A percentile compares a stretch with the other conserved stretches of the same genome.
phyloP scores from a whole-genome alignment of 2,329 filamentous ascomycete genomes.

The Fusarium sp. region DNA sequence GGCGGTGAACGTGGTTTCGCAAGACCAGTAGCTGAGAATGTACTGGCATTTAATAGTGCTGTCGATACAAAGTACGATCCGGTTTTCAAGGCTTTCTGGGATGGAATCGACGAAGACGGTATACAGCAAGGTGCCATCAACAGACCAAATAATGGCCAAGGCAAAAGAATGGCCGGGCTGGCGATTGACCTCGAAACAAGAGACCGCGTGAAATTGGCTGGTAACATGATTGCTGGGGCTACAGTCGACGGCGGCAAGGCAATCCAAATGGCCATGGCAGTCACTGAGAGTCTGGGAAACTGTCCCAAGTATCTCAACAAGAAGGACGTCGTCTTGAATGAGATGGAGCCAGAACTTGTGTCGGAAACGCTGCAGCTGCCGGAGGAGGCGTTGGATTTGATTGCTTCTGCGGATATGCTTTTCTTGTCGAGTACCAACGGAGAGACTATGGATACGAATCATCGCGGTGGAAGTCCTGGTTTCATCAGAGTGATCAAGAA shows the following conservation, averaged over 20 bases:
- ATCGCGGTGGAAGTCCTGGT: constrained; percentile 79
- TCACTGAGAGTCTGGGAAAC: constrained; percentile 82
- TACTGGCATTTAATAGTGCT: constrained; percentile 72
- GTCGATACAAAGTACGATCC: constrained; percentile 76
- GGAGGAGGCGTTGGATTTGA: constrained; percentile 66
- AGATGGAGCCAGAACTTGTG: constrained; percentile 63
- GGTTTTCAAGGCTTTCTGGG: constrained; percentile 73
- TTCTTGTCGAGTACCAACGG: constrained; percentile 79
- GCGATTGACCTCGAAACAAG: constrained; percentile 66
- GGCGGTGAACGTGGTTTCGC: constrained; percentile 80
- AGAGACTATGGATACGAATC: constrained; percentile 84
- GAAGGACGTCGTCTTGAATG: constrained; percentile 68
- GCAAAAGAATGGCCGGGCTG: constrained; percentile 62
- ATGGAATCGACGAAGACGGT: constrained; percentile 59
- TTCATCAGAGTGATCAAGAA: constrained; percentile 79
- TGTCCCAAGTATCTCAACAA: constrained; percentile 90
- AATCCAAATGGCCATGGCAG: constrained; percentile 71
- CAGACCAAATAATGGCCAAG: constrained; percentile 53
- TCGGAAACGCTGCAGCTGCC: constrained; percentile 60
- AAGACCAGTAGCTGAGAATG: constrained; percentile 68
- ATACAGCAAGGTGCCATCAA: constrained; percentile 47
- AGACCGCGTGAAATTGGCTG: constrained; percentile 80
- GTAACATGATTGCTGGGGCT: constrained; percentile 75
- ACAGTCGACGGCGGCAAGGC: constrained; percentile 55
- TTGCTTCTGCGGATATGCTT: constrained; percentile 77